Conservation (phyloP, 495 filamentous ascomycete species). For the Neurospora sp. region DNA sequence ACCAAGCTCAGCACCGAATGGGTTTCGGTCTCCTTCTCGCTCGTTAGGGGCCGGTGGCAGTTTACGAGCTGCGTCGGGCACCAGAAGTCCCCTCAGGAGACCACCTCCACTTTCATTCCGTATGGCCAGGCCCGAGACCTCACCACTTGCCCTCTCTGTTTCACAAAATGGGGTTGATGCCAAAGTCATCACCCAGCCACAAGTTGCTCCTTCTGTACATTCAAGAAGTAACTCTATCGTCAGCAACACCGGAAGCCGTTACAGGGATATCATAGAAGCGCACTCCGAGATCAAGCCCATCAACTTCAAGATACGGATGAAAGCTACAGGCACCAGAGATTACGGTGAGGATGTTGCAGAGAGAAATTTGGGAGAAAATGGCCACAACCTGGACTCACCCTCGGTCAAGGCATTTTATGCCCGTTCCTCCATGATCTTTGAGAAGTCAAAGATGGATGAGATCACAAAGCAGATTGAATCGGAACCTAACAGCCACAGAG, state of each 20-base stretch:
- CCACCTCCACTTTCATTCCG: conserved; percentile 21
- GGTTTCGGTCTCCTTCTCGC: background rate
- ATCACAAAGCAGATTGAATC: background rate
- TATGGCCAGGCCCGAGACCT: conserved; percentile 3
- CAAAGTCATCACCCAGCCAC: conserved; percentile 10
- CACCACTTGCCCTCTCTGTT: conserved; percentile 3
- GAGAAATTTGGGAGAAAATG: conserved; percentile 35
- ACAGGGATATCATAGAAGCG: conserved; percentile 42
- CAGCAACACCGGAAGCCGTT: conserved; percentile 15
- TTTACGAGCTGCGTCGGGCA: background rate
- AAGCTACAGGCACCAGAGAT: conserved; percentile 35
- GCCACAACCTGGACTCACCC: conserved; percentile 17
- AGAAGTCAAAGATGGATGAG: conserved; percentile 1
- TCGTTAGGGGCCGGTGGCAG: background rate
- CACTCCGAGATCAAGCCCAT: conserved; percentile 36
- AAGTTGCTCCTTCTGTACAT: background rate
- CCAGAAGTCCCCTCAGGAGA: conserved; percentile 5
- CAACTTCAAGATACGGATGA: conserved; percentile 33
- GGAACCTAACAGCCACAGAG: background rate
- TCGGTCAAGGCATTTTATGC: conserved; percentile 25
- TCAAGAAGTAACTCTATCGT: conserved; percentile 12
- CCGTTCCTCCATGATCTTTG: background rate
- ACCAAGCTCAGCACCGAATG: conserved; percentile 30
- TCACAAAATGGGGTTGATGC: conserved; percentile 3
- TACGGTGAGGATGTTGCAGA: conserved; percentile 49